These are phyloP conservation scores for Clavulina sp. DNA, from an alignment of 768 basidiomycete species.

Conservation along the genomic window DNA sequence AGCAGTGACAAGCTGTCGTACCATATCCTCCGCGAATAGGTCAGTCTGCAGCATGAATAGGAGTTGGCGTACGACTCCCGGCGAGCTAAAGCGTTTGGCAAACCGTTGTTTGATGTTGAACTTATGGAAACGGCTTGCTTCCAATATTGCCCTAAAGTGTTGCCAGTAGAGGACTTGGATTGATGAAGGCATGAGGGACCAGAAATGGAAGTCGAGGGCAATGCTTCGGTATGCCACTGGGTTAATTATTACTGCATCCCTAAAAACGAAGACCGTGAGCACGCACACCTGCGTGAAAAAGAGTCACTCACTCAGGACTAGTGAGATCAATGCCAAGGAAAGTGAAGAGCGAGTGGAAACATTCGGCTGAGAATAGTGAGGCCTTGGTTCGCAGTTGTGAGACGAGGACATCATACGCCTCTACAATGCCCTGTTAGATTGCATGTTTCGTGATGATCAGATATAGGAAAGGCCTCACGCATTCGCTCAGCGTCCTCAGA, in stretches of 20 bases:
- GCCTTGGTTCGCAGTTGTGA: slow-evolving; percentile 56
- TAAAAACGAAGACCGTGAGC: slow-evolving; percentile 18
- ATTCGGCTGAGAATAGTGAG: slow-evolving; percentile 55
- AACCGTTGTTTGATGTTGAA: slow-evolving; percentile 68
- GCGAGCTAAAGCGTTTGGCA: slow-evolving; percentile 25
- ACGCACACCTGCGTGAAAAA: neutral
- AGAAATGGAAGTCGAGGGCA: slow-evolving; percentile 80
- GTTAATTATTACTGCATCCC: slow-evolving; percentile 70
- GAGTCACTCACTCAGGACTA: slow-evolving; percentile 47
- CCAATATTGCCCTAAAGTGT: slow-evolving; percentile 61
- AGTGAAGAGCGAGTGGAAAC: slow-evolving; percentile 70
- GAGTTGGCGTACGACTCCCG: slow-evolving; percentile 52
- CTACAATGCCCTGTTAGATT: slow-evolving; percentile 23
- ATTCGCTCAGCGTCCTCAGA: slow-evolving; percentile 88
- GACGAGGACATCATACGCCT: slow-evolving; percentile 75
- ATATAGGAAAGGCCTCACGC: slow-evolving; percentile 29
- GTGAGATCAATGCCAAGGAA: slow-evolving; percentile 75
- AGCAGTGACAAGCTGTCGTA: slow-evolving; percentile 36
- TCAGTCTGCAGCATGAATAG: slow-evolving; percentile 69
- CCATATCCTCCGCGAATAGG: slow-evolving; percentile 45
- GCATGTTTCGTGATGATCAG: neutral
- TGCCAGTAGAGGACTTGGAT: slow-evolving; percentile 67
- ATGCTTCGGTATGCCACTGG: slow-evolving; percentile 64
- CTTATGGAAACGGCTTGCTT: slow-evolving; percentile 49
- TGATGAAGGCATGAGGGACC: slow-evolving; percentile 52